Evolutionary conservation across 2,329 filamentous ascomycete genomes (phyloP).

Genomic region (Fusarium sp.): DNA sequence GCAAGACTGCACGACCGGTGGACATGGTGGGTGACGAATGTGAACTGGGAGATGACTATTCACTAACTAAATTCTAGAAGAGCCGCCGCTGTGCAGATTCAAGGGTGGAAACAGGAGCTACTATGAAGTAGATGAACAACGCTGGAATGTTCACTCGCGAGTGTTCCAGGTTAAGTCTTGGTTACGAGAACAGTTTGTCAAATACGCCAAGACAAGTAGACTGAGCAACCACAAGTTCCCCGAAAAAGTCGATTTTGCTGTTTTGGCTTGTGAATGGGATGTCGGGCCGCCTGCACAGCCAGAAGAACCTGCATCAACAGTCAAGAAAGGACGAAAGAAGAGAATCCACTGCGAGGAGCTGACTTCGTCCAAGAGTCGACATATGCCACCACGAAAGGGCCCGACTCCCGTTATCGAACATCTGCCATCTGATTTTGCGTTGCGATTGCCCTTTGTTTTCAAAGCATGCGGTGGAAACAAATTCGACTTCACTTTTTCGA

Average conservation of each 20-base stretch:
- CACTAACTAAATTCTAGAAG: conserved; percentile 26
- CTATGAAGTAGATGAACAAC: conserved; percentile 50
- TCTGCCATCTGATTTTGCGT: conserved; percentile 11
- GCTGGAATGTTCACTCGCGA: conserved; percentile 52
- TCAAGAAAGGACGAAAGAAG: conserved; percentile 46
- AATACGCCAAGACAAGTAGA: conserved; percentile 51
- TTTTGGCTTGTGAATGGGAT: conserved; percentile 57
- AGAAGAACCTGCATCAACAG: conserved; percentile 21
- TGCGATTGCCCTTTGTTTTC: conserved; percentile 41
- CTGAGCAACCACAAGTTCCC: conserved; percentile 50
- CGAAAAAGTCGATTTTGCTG: conserved; percentile 53
- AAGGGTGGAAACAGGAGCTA: conserved; percentile 43
- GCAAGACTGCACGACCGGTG: not conserved
- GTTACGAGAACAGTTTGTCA: conserved; percentile 53
- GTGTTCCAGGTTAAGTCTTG: conserved; percentile 53
- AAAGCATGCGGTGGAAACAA: conserved; percentile 31
- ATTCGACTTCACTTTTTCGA: conserved; percentile 44
- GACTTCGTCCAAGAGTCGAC: conserved; percentile 31
- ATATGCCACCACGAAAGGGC: conserved; percentile 12
- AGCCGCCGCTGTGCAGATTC: conserved; percentile 17
- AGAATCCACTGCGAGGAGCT: conserved; percentile 43
- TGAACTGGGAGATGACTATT: not conserved
- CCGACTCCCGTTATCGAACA: not conserved
- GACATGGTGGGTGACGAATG: conserved; percentile 18
- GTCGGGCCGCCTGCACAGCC: conserved; percentile 37